Percentiles rank a stretch among this genome's conserved stretches.
phyloP scores from a whole-genome alignment of 2,329 filamentous ascomycete genomes.

The Fusarium continuum region DNA sequence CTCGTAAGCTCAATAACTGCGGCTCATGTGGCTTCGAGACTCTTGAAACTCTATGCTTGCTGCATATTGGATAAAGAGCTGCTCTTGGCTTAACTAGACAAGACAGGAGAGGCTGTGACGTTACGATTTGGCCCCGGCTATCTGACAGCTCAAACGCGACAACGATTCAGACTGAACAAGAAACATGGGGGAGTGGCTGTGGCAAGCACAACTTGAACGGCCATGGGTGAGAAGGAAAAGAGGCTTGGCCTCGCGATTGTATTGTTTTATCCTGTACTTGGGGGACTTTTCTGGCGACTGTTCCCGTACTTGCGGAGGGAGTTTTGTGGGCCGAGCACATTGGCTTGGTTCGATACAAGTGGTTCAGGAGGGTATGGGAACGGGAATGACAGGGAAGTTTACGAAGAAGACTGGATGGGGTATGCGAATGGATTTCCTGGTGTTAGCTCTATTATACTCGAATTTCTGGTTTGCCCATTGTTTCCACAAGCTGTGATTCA shows the following conservation, averaged over 20 bases:
- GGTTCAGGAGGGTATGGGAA: constrained; percentile 22
- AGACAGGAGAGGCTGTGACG: constrained; percentile 27
- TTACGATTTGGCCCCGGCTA: constrained; percentile 31
- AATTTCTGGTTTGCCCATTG: constrained; percentile 22
- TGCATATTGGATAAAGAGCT: background rate
- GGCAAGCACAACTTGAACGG: background rate
- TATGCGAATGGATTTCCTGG: constrained; percentile 34
- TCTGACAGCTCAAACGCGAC: constrained; percentile 18
- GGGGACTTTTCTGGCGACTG: constrained; percentile 27
- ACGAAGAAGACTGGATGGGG: constrained; percentile 29
- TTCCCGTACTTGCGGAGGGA: constrained; percentile 24
- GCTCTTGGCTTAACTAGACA: constrained; percentile 29
- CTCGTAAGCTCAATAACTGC: constrained; percentile 45
- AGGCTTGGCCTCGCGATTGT: constrained; percentile 6
- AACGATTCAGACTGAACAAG: constrained; percentile 21
- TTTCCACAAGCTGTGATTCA: background rate
- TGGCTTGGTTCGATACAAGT: constrained; percentile 25
- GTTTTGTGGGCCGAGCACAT: constrained; percentile 25
- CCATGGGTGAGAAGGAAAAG: constrained; percentile 10
- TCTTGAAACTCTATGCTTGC: background rate
- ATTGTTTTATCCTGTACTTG: constrained; percentile 26
- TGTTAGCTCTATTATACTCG: constrained; percentile 37
- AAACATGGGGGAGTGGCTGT: background rate
- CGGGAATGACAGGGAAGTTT: constrained; percentile 15
- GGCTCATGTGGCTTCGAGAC: constrained; percentile 2